Base-by-base conservation (phyloP, 805 yeast genomes). In the Saturnispora gosingensis region DNA sequence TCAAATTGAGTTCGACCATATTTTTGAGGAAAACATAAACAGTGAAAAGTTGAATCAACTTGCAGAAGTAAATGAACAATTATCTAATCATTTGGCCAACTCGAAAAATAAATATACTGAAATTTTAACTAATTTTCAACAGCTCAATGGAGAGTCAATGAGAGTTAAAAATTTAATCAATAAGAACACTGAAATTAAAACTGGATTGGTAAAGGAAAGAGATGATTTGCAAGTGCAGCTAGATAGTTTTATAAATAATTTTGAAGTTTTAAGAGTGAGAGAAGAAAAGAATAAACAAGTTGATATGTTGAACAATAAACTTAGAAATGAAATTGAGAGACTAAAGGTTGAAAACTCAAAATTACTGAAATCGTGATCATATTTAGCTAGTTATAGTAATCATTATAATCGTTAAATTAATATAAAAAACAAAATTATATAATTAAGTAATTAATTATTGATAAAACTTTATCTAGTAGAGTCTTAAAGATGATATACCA, bases 241-340 rank as follows among this genome's bases (percentile, higher is more conserved):
- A 11, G 57, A 49, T 15, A 20, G 15, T 5, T 16, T 43, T n/a
- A 24, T 49, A 15, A 13, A 66, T 10, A 64, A 65, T 48, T 63
- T 61, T 46, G 69, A 67, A 47, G 67, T 66, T 36, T 60, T 67
- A 45, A 60, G 58, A 43, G 56, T 59, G 13, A 64, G 62, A 49
- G 65, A 65, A 50, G 65, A 64, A 22, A 63, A 63, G 45, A 67
- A 64, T 43, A 49, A 50, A 9, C 63, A 65, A 45, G 61, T 67
- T 30, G 59, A 53, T 40, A 49, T 45, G 16, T 48, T 64, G 45
- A 67, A 67, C 51, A 61, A 58, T 16, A 53, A 50, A 9, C 49
- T 66, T 25, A 55, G 56, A 18, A 49, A 47, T 11, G 66, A 67
- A 13, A 64, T 67, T 5, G 54, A 54, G 11, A 53, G 58, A 18